phyloP scores from a whole-genome alignment of 495 filamentous ascomycete species.

The Penicillium maclennaniae region DNA sequence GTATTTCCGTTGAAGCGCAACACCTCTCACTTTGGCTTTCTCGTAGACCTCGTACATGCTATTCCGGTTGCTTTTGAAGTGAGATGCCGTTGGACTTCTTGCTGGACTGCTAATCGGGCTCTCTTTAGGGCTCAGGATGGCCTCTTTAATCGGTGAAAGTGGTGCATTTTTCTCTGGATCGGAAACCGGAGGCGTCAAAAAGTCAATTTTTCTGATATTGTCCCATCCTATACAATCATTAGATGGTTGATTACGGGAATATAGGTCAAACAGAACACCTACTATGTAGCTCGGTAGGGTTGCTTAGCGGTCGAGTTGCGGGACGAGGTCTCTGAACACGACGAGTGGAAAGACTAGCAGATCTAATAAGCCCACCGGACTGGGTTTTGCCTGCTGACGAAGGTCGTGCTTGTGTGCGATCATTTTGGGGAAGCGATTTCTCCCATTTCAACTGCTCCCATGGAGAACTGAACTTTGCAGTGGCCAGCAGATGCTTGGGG shows the following conservation, averaged over 20 bases:
- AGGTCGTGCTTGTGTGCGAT: slow-evolving; percentile 9
- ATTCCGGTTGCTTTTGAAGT: slow-evolving; percentile 5
- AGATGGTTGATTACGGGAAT: not conserved
- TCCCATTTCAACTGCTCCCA: slow-evolving; percentile 22
- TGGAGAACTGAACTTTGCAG: slow-evolving; percentile 24
- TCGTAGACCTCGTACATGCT: slow-evolving; percentile 21
- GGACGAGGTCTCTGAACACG: slow-evolving; percentile 10
- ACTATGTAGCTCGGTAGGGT: slow-evolving; percentile 18
- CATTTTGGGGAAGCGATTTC: slow-evolving; percentile 20
- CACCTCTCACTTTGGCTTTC: slow-evolving; percentile 28
- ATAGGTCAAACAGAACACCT: not conserved
- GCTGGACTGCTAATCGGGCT: no score
- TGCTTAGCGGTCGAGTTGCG: slow-evolving; percentile 13
- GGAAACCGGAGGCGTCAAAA: slow-evolving; percentile 1
- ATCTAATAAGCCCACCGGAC: slow-evolving; percentile 10
- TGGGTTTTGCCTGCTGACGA: not conserved
- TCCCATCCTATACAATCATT: slow-evolving; percentile 9
- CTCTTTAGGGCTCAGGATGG: slow-evolving; percentile 5
- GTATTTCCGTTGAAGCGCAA: slow-evolving; percentile 27
- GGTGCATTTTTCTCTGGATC: slow-evolving; percentile 12
- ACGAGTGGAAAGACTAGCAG: slow-evolving; percentile 16
- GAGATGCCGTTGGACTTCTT: no score
- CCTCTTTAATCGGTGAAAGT: slow-evolving; percentile 16
- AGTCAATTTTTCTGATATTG: slow-evolving; percentile 1
- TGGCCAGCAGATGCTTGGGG: slow-evolving; percentile 18